These are phyloP conservation scores for Yamadazyma atmosphaerica DNA, from an alignment of 1,139 yeast genomes.

Conservation along the genomic window DNA sequence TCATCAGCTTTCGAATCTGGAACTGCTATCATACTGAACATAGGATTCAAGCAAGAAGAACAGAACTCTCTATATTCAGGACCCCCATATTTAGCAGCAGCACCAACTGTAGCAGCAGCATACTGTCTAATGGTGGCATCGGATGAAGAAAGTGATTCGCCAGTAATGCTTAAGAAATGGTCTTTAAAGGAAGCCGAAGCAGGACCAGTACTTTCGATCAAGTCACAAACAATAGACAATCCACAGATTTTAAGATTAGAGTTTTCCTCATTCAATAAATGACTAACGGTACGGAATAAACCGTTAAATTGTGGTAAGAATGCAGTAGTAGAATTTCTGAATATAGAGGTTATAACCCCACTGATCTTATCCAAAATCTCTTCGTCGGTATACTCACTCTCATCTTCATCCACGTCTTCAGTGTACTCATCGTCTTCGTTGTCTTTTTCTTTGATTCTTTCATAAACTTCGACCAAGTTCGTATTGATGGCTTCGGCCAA, in stretches of 20 bases:
- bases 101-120: conserved; percentile 82
- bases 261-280: conserved; percentile 64
- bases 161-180: conserved; percentile 60
- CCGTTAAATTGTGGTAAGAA: conserved; percentile 68
- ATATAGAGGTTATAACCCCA: conserved; percentile 71
- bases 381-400: conserved; percentile 86
- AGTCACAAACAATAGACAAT: conserved; percentile 74
- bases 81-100: conserved; percentile 82
- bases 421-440: conserved; percentile 65
- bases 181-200: conserved; percentile 66
- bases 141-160: conserved; percentile 62
- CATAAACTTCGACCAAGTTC: conserved; percentile 67
- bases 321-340: conserved; percentile 58
- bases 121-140: conserved; percentile 85
- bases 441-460: conserved; percentile 70
- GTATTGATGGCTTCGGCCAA: conserved; percentile 62
- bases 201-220: conserved; percentile 77
- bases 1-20: conserved; percentile 90
- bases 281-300: conserved; percentile 54
- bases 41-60: conserved; percentile 67
- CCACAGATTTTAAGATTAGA: conserved; percentile 75
- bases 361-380: conserved; percentile 84
- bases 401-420: conserved; percentile 76
- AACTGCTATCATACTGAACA: conserved; percentile 70
- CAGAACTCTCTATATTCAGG: conserved; percentile 61